Conservation (phyloP, 345 rosid species). For the Eucalyptus cladocalyx region DNA sequence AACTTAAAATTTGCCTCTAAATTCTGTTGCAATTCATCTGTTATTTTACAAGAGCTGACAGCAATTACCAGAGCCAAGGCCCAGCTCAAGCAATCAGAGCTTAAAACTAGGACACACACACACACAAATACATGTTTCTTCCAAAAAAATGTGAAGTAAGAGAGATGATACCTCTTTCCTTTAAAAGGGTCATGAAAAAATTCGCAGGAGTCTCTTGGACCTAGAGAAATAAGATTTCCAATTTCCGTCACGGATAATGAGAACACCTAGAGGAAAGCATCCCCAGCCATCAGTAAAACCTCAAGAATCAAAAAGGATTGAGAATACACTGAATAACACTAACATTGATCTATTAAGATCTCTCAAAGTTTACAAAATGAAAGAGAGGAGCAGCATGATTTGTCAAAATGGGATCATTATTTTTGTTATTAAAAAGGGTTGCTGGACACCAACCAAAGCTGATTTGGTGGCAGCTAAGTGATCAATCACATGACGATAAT, state of each 20-base stretch:
- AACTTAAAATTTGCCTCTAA: background rate
- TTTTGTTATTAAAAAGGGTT: background rate
- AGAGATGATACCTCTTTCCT: conserved; percentile 57
- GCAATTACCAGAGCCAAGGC: background rate
- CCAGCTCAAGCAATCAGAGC: background rate
- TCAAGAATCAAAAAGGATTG: background rate
- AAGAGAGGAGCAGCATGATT: background rate
- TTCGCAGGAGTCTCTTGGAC: conserved; percentile 64
- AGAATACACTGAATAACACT: background rate
- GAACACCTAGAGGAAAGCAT: conserved; percentile 43
- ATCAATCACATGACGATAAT: background rate
- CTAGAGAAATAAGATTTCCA: conserved; percentile 59
- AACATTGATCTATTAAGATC: background rate
- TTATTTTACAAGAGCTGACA: background rate
- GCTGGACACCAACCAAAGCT: background rate
- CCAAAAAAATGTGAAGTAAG: background rate
- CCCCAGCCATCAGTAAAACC: background rate
- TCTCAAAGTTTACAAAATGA: background rate
- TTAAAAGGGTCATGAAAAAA: conserved; percentile 83
- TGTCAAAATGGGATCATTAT: background rate
- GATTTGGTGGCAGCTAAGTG: background rate
- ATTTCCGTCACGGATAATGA: conserved; percentile 79
- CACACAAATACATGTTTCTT: background rate
- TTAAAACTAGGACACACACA: background rate
- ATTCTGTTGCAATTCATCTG: background rate